Conservation (phyloP, 176 grass and related monocot genomes). For the Aegilops bicornis region DNA sequence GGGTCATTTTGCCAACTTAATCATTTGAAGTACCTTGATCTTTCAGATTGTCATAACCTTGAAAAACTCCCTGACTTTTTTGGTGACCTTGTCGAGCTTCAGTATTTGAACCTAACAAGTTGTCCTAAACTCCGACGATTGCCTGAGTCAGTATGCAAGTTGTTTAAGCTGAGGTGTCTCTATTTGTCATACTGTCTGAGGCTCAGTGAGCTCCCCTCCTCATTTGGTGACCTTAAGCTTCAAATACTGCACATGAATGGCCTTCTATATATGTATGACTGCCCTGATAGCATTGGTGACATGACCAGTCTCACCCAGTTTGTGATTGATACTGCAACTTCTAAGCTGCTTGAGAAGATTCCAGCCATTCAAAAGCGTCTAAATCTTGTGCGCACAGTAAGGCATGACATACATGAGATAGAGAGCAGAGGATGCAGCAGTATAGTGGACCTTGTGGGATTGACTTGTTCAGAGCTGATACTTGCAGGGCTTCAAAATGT, state of each 20-base stretch:
- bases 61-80: slow-evolving; percentile 29
- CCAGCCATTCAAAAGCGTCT: no score
- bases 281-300: background rate
- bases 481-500: background rate
- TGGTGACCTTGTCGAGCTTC: slow-evolving; percentile 21
- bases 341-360: no score
- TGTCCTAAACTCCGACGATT: background rate
- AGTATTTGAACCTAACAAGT: slow-evolving; percentile 18
- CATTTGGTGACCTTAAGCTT: no score
- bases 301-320: background rate
- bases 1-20: slow-evolving; percentile 27
- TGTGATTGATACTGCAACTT: background rate
- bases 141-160: background rate
- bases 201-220: no score
- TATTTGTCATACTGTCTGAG: background rate
- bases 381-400: no score
- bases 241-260: no score
- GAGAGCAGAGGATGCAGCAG: no score
- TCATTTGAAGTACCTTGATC: slow-evolving; percentile 38
- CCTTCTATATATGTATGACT: background rate
- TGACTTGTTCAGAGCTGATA: background rate
- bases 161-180: background rate
- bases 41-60: slow-evolving; percentile 40
- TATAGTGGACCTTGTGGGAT: no score
- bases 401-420: no score